Base-by-base conservation (phyloP, 179 eudicot species). In the Silene vulgaris region DNA sequence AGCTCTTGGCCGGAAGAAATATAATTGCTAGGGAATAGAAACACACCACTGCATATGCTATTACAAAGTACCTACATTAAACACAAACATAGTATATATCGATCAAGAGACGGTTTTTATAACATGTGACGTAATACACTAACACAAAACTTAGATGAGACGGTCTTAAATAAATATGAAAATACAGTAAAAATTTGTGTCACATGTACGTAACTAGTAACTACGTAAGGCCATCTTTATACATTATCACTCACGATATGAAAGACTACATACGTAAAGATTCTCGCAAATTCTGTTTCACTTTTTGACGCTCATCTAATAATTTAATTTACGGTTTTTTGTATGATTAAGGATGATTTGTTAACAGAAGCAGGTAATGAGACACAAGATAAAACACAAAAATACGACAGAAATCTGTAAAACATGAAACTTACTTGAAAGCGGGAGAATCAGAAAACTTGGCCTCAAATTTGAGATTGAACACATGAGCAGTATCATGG, bases 371-470 rank as follows among this genome's bases (percentile, higher is more conserved):
- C n/a, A n/a, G n/a, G n/a, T n/a, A n/a, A n/a, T n/a, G 48, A 11
- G 9, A 40, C 8, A 40, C 9, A 40, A 40, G 48, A 40, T 40
- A 2, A 40, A 8, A 40, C 48, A 40, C 6, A 40, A 0, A 8
- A 20, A n/a, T 5, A 48, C 1, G 17, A 3, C 19, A 12, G 43
- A 37, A 1, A 37, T 0, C 7, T 2, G 48, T 40, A 52, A 14
- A 9, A 28, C 13, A 17, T 5, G 1, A 23, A 69, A 83, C 88
- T 80, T 78, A 90, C 97, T 83, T 88, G 83, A 92, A 86, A 3
- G 94, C 78, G 0, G 97, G 97, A 29, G 98, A 82, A 76, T 92
- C 76, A 54, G 78, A 83, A 63, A 83, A 94, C 60, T 89, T 92
- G 35, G 97, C 98, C 35, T 87, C 88, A 20, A 94, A 90, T 19